Evolutionary conservation across 306 rosid species (phyloP).

Genomic region (Castanea sativa): DNA sequence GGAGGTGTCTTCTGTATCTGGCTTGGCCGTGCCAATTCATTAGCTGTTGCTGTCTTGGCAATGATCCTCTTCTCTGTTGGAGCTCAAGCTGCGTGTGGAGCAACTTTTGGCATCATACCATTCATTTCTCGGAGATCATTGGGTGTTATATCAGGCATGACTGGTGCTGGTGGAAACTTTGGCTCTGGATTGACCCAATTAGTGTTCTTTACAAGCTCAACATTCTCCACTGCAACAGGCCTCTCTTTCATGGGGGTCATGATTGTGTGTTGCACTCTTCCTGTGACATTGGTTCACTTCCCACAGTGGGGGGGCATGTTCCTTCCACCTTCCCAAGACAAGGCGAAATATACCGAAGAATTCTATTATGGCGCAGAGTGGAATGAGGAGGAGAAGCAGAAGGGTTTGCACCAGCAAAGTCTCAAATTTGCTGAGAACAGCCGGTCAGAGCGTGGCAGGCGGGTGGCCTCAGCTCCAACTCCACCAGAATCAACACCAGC

Average conservation of each 20-base stretch:
- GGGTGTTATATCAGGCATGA: conserved; percentile 72
- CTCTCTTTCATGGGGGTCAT: conserved; percentile 68
- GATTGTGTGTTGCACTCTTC: conserved; percentile 76
- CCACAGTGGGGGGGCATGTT: conserved; percentile 98
- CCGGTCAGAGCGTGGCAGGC: conserved; percentile 77
- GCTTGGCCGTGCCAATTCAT: conserved; percentile 70
- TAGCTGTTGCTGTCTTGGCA: conserved; percentile 53
- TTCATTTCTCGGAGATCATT: conserved; percentile 79
- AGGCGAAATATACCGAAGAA: conserved; percentile 49
- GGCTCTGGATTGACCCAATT: conserved; percentile 84
- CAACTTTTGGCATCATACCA: conserved; percentile 79
- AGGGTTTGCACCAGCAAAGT: conserved; percentile 61
- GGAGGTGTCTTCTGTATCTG: conserved; percentile 89
- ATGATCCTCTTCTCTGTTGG: conserved; percentile 91
- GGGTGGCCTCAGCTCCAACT: conserved; percentile 60
- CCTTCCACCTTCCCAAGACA: conserved; percentile 59
- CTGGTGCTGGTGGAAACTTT: conserved; percentile 88
- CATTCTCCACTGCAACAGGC: conserved; percentile 52
- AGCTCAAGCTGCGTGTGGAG: conserved; percentile 95
- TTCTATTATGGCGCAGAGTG: conserved; percentile 70
- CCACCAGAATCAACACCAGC: conserved; percentile 69
- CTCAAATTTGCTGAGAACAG: conserved; percentile 88
- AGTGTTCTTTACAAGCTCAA: conserved; percentile 59
- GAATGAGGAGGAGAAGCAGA: conserved; percentile 62
- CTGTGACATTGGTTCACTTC: conserved; percentile 69